phyloP scores from a whole-genome alignment of 352 stramenopile species.

The Phytophthora citrophthora region DNA sequence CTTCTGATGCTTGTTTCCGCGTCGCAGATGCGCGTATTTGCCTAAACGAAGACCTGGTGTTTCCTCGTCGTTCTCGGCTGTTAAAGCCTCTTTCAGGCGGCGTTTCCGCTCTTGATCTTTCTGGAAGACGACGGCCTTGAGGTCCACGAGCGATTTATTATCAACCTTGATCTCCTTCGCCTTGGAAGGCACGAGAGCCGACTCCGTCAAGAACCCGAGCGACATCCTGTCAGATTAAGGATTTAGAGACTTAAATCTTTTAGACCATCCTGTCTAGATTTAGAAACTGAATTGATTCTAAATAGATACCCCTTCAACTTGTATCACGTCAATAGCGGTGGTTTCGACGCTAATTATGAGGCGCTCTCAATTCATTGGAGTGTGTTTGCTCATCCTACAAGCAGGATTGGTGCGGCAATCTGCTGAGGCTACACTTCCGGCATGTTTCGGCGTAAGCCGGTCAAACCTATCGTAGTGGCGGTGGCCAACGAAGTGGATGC shows the following conservation, averaged over 20 bases:
- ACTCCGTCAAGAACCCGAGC: conserved; percentile 93
- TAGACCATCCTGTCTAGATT: too few species aligned
- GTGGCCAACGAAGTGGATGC: conserved; percentile 14
- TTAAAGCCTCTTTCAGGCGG: conserved; percentile 49
- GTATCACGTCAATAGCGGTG: too few species aligned
- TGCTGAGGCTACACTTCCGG: neutral
- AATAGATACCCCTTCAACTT: too few species aligned
- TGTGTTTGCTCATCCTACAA: neutral
- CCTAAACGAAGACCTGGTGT: conserved; percentile 20
- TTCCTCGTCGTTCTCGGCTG: conserved; percentile 23
- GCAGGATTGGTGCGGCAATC: neutral
- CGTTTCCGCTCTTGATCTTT: conserved; percentile 83
- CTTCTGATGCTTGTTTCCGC: conserved; percentile 41
- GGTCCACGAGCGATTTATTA: conserved; percentile 81
- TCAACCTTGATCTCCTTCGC: conserved; percentile 90
- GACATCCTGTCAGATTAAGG: conserved; percentile 56
- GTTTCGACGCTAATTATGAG: conserved; percentile 10
- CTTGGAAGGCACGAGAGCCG: conserved; percentile 90
- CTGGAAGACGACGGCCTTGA: conserved; percentile 84
- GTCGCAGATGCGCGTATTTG: conserved; percentile 58
- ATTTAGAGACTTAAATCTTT: too few species aligned
- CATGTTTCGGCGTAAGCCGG: conserved; percentile 25
- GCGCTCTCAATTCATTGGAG: too few species aligned
- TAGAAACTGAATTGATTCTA: too few species aligned
- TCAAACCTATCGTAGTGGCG: conserved; percentile 16